Percentiles rank a stretch among this genome's conserved stretches.
phyloP scores from a whole-genome alignment of 345 rosid genomes.

The Brassica carinata region DNA sequence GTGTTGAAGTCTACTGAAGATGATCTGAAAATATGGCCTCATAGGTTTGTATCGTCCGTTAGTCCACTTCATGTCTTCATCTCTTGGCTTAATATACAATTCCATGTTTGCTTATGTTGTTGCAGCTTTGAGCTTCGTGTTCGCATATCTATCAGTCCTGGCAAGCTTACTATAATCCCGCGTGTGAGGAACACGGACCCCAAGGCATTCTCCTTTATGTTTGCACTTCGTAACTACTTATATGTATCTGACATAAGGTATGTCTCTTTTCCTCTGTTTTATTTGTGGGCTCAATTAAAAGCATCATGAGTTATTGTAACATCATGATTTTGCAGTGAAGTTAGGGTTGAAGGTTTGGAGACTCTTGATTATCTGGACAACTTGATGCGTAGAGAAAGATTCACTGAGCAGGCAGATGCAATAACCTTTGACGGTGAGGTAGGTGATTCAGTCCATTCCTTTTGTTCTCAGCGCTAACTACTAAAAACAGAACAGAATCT shows the following conservation, averaged over 20 bases:
- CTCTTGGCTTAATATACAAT: not conserved
- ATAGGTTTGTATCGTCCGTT: slow-evolving; percentile 47
- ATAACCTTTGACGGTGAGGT: slow-evolving; percentile 95
- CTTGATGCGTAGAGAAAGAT: slow-evolving; percentile 63
- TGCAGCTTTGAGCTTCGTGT: slow-evolving; percentile 92
- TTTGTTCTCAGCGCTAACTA: not conserved
- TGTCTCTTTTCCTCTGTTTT: slow-evolving; percentile 4
- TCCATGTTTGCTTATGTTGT: slow-evolving; percentile 9
- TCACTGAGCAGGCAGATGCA: slow-evolving; percentile 96
- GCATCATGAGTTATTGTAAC: not conserved
- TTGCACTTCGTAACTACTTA: slow-evolving; percentile 69
- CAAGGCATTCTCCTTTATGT: slow-evolving; percentile 74
- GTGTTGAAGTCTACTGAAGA: slow-evolving; percentile 73
- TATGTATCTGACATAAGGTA: slow-evolving; percentile 94
- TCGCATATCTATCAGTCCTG: slow-evolving; percentile 68
- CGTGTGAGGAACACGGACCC: slow-evolving; percentile 87
- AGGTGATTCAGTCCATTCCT: slow-evolving; percentile 38
- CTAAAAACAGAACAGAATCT: not conserved
- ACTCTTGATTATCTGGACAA: slow-evolving; percentile 92
- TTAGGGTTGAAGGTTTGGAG: slow-evolving; percentile 95
- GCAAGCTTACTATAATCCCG: slow-evolving; percentile 80
- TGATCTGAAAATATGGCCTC: slow-evolving; percentile 82
- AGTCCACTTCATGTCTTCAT: slow-evolving; percentile 4
- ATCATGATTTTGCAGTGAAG: slow-evolving; percentile 73
- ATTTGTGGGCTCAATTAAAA: not conserved